Evolutionary conservation across 495 filamentous ascomycete genomes (phyloP), one percentile per base, ranked within the genome.

Genomic region (Hypoxylon lienhwacheense): DNA sequence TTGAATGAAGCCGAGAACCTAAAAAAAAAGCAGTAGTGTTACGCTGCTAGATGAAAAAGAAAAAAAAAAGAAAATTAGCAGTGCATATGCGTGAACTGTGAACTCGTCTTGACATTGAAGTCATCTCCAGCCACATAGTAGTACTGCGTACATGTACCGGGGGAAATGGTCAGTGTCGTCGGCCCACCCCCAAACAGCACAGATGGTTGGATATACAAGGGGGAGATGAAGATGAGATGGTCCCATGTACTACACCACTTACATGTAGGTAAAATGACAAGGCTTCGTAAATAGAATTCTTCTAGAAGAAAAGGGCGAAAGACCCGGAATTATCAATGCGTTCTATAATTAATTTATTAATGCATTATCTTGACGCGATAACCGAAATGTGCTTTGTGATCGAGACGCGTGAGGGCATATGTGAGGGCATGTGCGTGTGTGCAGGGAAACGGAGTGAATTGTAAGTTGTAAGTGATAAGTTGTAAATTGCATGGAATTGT

Each of bases 161-260:
- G 53, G 53, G 48, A 63, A 63, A 58, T 63, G 53, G 59, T 47
- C 48, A 50, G 48, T 48, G 51, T 58, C 29, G 59, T 58, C 41
- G 47, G 53, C 41, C 32, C 54, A 53, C 29, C 40, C 45, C 22
- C 53, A 39, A 42, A 42, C 47, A 56, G 45, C 40, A 46, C n/a
- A n/a, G n/a, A n/a, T n/a, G n/a, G n/a, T n/a, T n/a, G n/a, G n/a
- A n/a, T n/a, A n/a, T n/a, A n/a, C n/a, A n/a, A n/a, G n/a, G n/a
- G n/a, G n/a, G n/a, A n/a, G n/a, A n/a, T n/a, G n/a, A n/a, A n/a
- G n/a, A n/a, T n/a, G n/a, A n/a, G n/a, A n/a, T 31, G 28, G 22
- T 36, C 20, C 31, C 25, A 43, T 48, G 44, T n/a, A n/a, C n/a
- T n/a, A n/a, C n/a, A n/a, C n/a, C n/a, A n/a, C n/a, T n/a, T n/a